Evolutionary conservation across 345 rosid species (phyloP).

Genomic region (Lepidium sativum): DNA sequence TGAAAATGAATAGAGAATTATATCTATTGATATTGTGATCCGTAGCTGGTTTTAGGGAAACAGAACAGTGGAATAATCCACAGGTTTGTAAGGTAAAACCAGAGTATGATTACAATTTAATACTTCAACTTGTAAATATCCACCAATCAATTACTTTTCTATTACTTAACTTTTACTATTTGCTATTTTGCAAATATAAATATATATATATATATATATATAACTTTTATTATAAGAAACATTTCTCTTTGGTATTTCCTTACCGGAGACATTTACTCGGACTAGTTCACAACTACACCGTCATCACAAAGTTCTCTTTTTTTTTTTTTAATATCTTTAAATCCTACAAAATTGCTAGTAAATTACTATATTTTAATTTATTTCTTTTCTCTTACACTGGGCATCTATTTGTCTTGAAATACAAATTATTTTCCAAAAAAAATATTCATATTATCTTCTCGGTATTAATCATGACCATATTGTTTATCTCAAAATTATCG

Average conservation of each 20-base stretch:
- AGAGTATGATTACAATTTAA: background rate
- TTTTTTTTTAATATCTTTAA: no score
- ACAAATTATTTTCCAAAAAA: background rate
- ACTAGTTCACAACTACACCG: no score
- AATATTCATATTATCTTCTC: background rate
- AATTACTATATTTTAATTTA: no score
- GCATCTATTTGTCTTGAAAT: no score
- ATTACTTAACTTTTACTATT: no score
- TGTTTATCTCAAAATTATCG: background rate
- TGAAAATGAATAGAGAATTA: background rate
- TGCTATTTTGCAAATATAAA: no score
- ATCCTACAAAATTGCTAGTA: no score
- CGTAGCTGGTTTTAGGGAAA: background rate
- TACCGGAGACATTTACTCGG: background rate
- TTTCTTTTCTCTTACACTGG: no score
- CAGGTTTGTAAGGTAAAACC: background rate
- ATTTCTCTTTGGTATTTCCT: background rate
- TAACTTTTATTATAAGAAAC: background rate
- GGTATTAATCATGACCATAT: background rate
- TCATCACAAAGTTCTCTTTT: no score
- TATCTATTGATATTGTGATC: background rate
- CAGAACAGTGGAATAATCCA: background rate
- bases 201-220: no score
- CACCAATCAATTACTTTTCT: no score
- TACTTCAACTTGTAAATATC: background rate